Conservation (phyloP, 2,329 filamentous ascomycete genomes). For the Domatiomyces globalis region DNA sequence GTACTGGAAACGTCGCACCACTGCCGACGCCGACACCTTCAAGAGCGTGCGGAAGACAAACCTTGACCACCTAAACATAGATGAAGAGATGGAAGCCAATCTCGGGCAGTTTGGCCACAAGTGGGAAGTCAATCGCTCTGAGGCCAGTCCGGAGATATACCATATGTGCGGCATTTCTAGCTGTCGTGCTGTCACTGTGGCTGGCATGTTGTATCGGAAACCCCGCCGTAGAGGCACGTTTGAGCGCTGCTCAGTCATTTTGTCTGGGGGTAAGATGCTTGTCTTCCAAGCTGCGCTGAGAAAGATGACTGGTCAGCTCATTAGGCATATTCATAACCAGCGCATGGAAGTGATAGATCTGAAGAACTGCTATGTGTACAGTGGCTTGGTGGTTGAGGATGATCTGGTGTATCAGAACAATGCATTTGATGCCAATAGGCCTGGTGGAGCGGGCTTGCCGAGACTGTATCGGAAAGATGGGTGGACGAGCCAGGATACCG, state of each 20-base stretch:
- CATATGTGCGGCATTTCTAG: conserved; percentile 52
- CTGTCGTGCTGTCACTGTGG: conserved; percentile 49
- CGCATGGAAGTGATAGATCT: conserved; percentile 46
- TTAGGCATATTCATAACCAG: conserved; percentile 49
- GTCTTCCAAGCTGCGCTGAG: conserved; percentile 49
- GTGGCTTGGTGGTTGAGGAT: conserved; percentile 46
- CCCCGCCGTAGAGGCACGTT: conserved; percentile 49
- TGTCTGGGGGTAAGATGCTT: conserved; percentile 46
- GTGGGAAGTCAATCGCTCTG: conserved; percentile 52
- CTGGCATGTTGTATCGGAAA: conserved; percentile 49
- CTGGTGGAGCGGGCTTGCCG: conserved; percentile 12
- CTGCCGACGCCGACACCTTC: conserved; percentile 43
- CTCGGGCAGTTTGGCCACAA: conserved; percentile 54
- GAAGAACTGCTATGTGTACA: conserved; percentile 52
- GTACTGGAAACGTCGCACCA: conserved; percentile 48
- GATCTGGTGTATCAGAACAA: conserved; percentile 37
- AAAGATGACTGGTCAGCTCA: conserved; percentile 38
- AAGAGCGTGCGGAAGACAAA: conserved; percentile 45
- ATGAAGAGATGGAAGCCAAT: conserved; percentile 50
- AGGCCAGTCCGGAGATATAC: conserved; percentile 50
- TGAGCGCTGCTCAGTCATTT: conserved; percentile 44
- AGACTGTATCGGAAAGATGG: conserved; percentile 21
- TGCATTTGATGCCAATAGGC: conserved; percentile 20
- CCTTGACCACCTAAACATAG: conserved; percentile 45
- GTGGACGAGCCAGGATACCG: conserved; percentile 19